Evolutionary conservation across 139 green algal genomes (phyloP).

Genomic region (Chlorella sp.): DNA sequence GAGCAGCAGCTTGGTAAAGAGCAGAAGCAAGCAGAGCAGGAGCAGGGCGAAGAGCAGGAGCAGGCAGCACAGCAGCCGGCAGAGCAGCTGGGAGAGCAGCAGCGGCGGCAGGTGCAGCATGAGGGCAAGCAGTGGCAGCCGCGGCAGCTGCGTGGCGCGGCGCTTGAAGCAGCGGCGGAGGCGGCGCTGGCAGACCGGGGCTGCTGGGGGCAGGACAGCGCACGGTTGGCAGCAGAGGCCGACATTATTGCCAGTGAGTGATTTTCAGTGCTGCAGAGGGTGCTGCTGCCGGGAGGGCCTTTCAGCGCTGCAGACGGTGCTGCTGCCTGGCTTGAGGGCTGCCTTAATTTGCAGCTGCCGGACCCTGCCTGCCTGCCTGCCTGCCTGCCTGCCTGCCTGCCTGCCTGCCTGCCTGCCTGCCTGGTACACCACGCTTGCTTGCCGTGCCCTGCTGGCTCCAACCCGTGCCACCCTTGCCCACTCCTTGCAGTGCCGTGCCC

Average conservation of each 20-base stretch:
- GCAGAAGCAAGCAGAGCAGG: slow-evolving; percentile 1
- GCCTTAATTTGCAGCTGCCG: background rate
- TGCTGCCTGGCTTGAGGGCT: background rate
- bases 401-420: background rate
- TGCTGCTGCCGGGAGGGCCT: too few species aligned
- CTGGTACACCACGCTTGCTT: background rate
- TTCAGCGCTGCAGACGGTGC: too few species aligned
- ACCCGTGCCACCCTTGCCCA: too few species aligned
- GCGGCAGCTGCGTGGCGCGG: background rate
- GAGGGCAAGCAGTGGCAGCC: background rate
- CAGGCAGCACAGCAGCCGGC: background rate
- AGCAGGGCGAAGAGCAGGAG: background rate
- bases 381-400: background rate
- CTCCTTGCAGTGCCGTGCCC: background rate
- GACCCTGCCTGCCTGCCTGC: background rate
- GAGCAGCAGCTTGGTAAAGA: background rate
- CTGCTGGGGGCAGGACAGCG: slow-evolving; percentile 39
- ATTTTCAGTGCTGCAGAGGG: too few species aligned
- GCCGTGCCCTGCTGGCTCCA: background rate
- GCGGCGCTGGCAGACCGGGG: slow-evolving; percentile 36
- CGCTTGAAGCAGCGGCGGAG: slow-evolving; percentile 14
- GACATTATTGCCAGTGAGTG: slow-evolving; percentile 30
- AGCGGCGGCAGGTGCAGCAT: slow-evolving; percentile 7
- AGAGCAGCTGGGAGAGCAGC: background rate
- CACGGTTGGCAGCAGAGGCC: slow-evolving; percentile 15